Evolutionary conservation across 2,329 filamentous ascomycete genomes (phyloP).

Genomic region (Xylariaceae sp.): DNA sequence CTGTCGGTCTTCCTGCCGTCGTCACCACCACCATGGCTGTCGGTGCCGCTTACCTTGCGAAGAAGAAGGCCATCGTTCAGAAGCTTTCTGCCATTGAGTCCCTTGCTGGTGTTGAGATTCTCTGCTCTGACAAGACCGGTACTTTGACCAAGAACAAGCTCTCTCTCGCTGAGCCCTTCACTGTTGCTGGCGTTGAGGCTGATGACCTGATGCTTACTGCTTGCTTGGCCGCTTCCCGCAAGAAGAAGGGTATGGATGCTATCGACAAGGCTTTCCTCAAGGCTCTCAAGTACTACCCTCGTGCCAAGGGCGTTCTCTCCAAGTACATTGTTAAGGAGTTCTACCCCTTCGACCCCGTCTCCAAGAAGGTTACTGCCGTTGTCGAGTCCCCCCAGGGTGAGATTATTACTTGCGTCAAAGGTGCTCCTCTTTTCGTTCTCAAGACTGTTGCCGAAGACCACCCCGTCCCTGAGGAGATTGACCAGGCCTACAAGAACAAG

Average conservation of each 20-base stretch:
- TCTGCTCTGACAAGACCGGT: constrained; percentile 92
- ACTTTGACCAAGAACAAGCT: constrained; percentile 94
- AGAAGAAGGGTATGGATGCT: constrained; percentile 92
- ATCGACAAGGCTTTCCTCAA: constrained; percentile 95
- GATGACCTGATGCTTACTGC: constrained; percentile 91
- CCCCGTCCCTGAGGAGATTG: constrained; percentile 67
- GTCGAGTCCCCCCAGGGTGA: constrained; percentile 80
- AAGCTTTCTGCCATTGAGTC: constrained; percentile 91
- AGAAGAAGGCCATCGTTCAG: constrained; percentile 90
- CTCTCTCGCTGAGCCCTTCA: constrained; percentile 78
- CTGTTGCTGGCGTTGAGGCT: constrained; percentile 72
- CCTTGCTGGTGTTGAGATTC: constrained; percentile 85
- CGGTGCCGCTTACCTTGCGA: constrained; percentile 83
- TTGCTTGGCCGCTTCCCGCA: constrained; percentile 82
- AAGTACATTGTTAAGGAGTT: constrained; percentile 84
- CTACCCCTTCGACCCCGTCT: constrained; percentile 85
- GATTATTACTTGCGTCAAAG: constrained; percentile 84
- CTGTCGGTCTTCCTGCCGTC: constrained; percentile 87
- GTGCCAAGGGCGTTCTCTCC: constrained; percentile 71
- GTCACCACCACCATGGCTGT: constrained; percentile 95
- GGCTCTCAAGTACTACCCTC: constrained; percentile 74
- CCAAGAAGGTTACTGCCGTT: constrained; percentile 83
- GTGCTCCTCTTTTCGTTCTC: constrained; percentile 80
- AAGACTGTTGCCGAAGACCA: constrained; percentile 84
- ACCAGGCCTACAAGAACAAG: constrained; percentile 85